phyloP scores from a whole-genome alignment of 192 early-diverging fungal genomes.

The Gonapodya prolifera region DNA sequence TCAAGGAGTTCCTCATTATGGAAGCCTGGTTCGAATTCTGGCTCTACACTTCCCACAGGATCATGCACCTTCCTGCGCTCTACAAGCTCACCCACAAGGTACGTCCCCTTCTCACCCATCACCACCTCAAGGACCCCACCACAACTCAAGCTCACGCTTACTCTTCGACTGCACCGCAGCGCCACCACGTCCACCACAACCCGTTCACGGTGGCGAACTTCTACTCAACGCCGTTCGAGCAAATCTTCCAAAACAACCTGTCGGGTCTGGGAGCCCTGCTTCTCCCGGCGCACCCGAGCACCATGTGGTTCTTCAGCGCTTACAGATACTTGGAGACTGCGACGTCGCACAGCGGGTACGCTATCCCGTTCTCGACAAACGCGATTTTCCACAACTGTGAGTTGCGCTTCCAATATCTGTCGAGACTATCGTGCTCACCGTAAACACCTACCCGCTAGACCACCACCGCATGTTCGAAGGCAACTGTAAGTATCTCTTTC shows the following conservation, averaged over 20 bases:
- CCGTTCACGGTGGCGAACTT: constrained; percentile 4
- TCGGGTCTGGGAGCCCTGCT: background rate
- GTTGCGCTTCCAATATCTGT: background rate
- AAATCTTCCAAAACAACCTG: background rate
- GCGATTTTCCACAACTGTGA: constrained; percentile 5
- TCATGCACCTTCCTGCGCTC: background rate
- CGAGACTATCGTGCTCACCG: background rate
- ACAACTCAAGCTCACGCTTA: background rate
- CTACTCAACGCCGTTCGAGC: constrained; percentile 5
- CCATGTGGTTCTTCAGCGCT: background rate
- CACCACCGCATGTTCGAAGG: constrained; percentile 6
- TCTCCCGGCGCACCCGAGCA: background rate
- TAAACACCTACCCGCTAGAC: background rate
- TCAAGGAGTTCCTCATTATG: background rate
- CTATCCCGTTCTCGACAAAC: background rate
- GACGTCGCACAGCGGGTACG: background rate
- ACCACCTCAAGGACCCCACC: background rate
- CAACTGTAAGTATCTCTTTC: background rate
- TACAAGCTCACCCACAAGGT: background rate
- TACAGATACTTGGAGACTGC: constrained; percentile 4
- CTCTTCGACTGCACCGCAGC: background rate
- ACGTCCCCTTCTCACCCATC: background rate
- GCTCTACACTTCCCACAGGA: constrained; percentile 3
- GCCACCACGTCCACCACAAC: constrained; percentile 1
- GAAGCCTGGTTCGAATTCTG: constrained; percentile 5